A percentile compares a stretch with the other conserved stretches of the same genome.
phyloP scores from a whole-genome alignment of 192 early-diverging fungal species.

The Fimicolochytrium jonesii region DNA sequence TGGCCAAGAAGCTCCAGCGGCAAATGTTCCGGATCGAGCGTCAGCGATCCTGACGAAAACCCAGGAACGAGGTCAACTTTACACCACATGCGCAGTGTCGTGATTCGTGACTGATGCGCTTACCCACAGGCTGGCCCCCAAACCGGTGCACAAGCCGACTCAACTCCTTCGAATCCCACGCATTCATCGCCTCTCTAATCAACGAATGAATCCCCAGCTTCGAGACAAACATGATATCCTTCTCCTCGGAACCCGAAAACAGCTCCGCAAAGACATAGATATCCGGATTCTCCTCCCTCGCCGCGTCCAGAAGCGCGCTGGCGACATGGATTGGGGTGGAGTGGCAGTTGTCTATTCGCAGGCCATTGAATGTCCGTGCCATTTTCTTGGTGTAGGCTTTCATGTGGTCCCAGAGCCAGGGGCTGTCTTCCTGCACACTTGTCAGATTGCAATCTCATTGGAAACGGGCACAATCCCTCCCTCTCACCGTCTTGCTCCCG shows the following conservation, averaged over 20 bases:
- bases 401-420: conserved; percentile 97
- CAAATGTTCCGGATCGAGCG: conserved; percentile 41
- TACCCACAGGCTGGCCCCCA: conserved; percentile 88
- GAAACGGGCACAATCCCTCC: neutral
- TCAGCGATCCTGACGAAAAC: conserved; percentile 50
- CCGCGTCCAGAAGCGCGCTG: conserved; percentile 85
- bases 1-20: conserved; percentile 72
- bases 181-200: conserved; percentile 97
- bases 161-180: conserved; percentile 89
- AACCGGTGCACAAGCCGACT: conserved; percentile 84
- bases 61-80: neutral
- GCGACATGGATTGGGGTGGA: conserved; percentile 96
- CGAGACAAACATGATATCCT: conserved; percentile 87
- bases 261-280: conserved; percentile 97
- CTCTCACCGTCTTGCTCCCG: conserved; percentile 60
- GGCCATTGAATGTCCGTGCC: conserved; percentile 87
- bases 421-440: conserved; percentile 65
- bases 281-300: conserved; percentile 77
- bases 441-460: neutral
- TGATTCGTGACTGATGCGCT: neutral
- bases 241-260: conserved; percentile 95
- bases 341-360: conserved; percentile 99
- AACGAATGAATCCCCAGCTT: conserved; percentile 94
- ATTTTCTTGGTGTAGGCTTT: conserved; percentile 81
- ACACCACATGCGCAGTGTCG: neutral